Conservation (phyloP, 345 rosid genomes). For the Lagerstroemia speciosa region DNA sequence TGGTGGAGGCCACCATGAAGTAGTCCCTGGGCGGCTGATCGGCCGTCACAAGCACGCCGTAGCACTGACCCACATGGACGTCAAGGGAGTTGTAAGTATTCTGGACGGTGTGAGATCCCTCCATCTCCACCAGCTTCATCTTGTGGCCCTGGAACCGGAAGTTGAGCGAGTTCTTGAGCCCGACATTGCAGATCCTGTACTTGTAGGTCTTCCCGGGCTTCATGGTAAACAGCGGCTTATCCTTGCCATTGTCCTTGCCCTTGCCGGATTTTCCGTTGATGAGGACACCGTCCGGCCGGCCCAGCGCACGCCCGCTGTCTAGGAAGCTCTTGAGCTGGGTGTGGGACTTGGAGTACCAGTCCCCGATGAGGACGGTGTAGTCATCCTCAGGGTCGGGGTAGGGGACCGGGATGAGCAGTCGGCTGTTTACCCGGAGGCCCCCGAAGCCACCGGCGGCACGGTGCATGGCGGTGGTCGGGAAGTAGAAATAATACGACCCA, state of each 20-base stretch:
- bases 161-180: conserved; percentile 23
- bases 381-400: conserved; percentile 27
- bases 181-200: conserved; percentile 23
- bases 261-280: conserved; percentile 18
- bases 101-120: conserved; percentile 26
- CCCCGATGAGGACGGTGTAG: conserved; percentile 21
- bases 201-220: conserved; percentile 26
- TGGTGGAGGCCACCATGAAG: conserved; percentile 23
- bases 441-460: conserved; percentile 23
- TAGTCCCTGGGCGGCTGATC: conserved; percentile 23
- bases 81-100: conserved; percentile 22
- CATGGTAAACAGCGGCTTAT: conserved; percentile 24
- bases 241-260: conserved; percentile 12
- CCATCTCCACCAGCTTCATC: conserved; percentile 27
- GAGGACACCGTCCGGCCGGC: conserved; percentile 23
- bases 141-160: conserved; percentile 25
- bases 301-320: conserved; percentile 20
- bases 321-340: conserved; percentile 12
- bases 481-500: conserved; percentile 26
- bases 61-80: conserved; percentile 27
- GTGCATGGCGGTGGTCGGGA: conserved; percentile 17
- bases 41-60: conserved; percentile 17
- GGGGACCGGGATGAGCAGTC: conserved; percentile 24
- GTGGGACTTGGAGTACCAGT: conserved; percentile 23
- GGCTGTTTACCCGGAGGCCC: conserved; percentile 26